Evolutionary conservation across 78 protist genomes (phyloP), one percentile per base, ranked within the genome.

Genomic region (Anaeramoeba ignava): DNA sequence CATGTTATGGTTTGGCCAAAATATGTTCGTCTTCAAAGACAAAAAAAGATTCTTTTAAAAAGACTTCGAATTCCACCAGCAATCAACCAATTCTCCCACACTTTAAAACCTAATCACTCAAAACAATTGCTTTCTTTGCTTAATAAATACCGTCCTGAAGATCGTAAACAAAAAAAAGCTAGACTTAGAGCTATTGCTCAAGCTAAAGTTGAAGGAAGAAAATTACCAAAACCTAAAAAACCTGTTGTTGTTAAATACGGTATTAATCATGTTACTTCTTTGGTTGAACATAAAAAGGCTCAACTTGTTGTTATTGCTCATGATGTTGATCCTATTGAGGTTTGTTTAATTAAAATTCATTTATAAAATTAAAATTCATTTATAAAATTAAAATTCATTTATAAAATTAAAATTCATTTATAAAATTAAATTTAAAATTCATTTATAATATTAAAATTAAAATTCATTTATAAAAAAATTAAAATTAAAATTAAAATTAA

Each of bases 221-320:
- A 39, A 86, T 3, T 67, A 82, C 78, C 41, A 78, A 0, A 2
- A 54, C 81, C 3, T 2, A 83, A 78, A 34, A 93, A 90, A 88
- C 94, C 93, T 33, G 2, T 39, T 42, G 0, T 27, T 84, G 40
- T 95, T 85, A 89, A 93, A 87, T 92, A 33, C 87, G 99, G 99
- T 38, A 80, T 98, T 87, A 94, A 97, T 93, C 94, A 94, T 87
- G 92, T 98, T 86, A 90, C 96, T 81, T 73, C 86, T 81, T 87
- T 95, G 38, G 85, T 97, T 80, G 99, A 96, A 94, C 80, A 86
- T 88, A 92, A 94, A 96, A 95, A 93, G 93, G 99, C 99, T n/a
- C 33, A 88, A 86, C 91, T 98, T 40, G 99, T 98, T 54, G 94
- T 97, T 84, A 96, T 98, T 78, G 99, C 99, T 0, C 94, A 92